Evolutionary conservation across 257 asterid species (phyloP).

Genomic region (Solanum megistacrolobum): DNA sequence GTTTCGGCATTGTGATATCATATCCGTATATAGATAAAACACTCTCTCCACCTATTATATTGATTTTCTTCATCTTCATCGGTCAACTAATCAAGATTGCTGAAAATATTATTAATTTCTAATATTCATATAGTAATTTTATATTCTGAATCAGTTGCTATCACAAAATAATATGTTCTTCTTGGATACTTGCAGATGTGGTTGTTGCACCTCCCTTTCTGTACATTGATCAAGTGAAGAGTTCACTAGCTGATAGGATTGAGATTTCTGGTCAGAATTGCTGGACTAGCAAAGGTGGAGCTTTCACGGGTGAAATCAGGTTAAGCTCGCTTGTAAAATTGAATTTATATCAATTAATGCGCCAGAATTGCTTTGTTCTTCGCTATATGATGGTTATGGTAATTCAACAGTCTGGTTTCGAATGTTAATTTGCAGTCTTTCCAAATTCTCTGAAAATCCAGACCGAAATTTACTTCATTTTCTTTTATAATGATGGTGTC

Average conservation of each 20-base stretch:
- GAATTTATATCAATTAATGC: not conserved
- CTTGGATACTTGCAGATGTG: conserved; percentile 50
- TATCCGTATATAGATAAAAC: not conserved
- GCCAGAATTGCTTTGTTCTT: not conserved
- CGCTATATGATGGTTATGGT: not conserved
- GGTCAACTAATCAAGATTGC: not conserved
- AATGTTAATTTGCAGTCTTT: not conserved
- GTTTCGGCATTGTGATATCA: not conserved
- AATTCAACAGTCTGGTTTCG: not conserved
- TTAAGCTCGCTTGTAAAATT: not conserved
- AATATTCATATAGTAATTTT: not conserved
- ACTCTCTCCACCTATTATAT: not conserved
- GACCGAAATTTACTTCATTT: not conserved
- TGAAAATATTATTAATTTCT: not conserved
- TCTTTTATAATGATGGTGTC: not conserved
- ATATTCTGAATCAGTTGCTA: not conserved
- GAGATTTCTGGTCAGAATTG: conserved; percentile 91
- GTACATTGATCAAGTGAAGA: conserved; percentile 92
- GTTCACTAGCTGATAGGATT: conserved; percentile 51
- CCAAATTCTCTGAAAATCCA: not conserved
- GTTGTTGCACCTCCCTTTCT: conserved; percentile 96
- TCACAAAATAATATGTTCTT: not conserved
- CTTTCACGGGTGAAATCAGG: conserved; percentile 99
- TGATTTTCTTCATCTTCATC: not conserved
- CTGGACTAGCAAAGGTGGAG: conserved; percentile 99